A percentile compares a stretch with the other conserved stretches of the same genome.
phyloP scores from a whole-genome alignment of 495 filamentous ascomycete genomes.

The Usnea hakonensis region DNA sequence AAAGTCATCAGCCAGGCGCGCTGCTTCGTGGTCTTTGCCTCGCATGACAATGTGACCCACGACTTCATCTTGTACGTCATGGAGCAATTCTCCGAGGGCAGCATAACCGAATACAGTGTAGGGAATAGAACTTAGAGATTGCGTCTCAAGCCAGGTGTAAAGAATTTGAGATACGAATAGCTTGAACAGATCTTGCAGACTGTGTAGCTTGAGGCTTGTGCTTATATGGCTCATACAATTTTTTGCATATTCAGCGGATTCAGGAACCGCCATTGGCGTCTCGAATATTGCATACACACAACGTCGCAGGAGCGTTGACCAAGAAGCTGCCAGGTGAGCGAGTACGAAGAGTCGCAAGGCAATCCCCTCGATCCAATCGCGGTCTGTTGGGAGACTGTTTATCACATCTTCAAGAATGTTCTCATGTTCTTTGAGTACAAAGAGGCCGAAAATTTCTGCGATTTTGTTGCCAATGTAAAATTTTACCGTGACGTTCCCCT shows the following conservation, averaged over 20 bases:
- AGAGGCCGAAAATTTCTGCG: conserved; percentile 70
- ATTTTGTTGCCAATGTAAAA: conserved; percentile 61
- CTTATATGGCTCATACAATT: conserved; percentile 62
- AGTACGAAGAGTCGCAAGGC: conserved; percentile 73
- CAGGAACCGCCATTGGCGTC: conserved; percentile 60
- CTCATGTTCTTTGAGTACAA: conserved; percentile 70
- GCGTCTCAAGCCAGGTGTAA: conserved; percentile 75
- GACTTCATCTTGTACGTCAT: conserved; percentile 69
- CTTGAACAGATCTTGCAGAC: conserved; percentile 64
- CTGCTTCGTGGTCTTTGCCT: conserved; percentile 54
- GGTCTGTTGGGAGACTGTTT: conserved; percentile 60
- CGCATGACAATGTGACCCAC: conserved; percentile 81
- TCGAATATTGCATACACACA: conserved; percentile 92
- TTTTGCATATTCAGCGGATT: conserved; percentile 58
- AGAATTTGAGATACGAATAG: conserved; percentile 88
- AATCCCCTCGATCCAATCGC: conserved; percentile 70
- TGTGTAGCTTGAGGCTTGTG: conserved; percentile 50
- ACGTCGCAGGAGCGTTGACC: conserved; percentile 72
- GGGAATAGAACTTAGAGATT: conserved; percentile 60
- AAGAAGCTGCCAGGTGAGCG: conserved; percentile 63
- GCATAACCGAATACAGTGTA: conserved; percentile 74
- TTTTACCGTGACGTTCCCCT: conserved; percentile 64
- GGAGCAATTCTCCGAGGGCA: conserved; percentile 59
- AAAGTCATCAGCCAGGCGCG: conserved; percentile 50
- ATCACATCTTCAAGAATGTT: conserved; percentile 72